Base-by-base conservation (phyloP, 2,329 filamentous ascomycete genomes). In the Aquanectria penicillioides region DNA sequence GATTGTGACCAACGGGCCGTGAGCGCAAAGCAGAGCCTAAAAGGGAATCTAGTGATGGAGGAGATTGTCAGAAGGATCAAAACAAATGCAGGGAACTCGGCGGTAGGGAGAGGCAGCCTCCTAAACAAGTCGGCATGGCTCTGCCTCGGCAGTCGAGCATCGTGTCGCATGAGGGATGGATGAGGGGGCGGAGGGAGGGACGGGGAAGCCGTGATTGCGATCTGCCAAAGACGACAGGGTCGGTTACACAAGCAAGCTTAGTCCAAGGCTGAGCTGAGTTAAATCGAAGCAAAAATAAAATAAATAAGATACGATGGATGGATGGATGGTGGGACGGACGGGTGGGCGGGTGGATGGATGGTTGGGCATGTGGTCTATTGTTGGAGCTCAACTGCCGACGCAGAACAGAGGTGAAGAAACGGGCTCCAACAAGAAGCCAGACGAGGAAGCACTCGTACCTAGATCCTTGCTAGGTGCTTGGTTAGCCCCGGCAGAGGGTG, bases 401-500 rank as follows among this genome's bases (percentile, higher is more conserved):
- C 33, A 37, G 20, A 37, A 17, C 4, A 37, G 13, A 37, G 33
- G 33, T 4, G n/a, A 15, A 17, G 38, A 25, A n/a, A n/a, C n/a
- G n/a, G n/a, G n/a, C n/a, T n/a, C n/a, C n/a, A n/a, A n/a, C n/a
- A n/a, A n/a, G n/a, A n/a, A n/a, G n/a, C n/a, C n/a, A n/a, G n/a
- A n/a, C n/a, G n/a, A n/a, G n/a, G n/a, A n/a, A n/a, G n/a, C n/a
- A n/a, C n/a, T n/a, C n/a, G n/a, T n/a, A n/a, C n/a, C n/a, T n/a
- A n/a, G n/a, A n/a, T n/a, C n/a, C n/a, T n/a, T n/a, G n/a, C 23
- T 29, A 18, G 38, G 3, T 17, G 12, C 8, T 20, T 50, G n/a
- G 47, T 31, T 48, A 49, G 52, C 23, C 51, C 51, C 44, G 51
- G 57, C 37, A 55, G 46, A 55, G 44, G 15, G 49, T 43, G 25